phyloP scores from a whole-genome alignment of 2,329 filamentous ascomycete species.

The Pleoardoris graminearum region DNA sequence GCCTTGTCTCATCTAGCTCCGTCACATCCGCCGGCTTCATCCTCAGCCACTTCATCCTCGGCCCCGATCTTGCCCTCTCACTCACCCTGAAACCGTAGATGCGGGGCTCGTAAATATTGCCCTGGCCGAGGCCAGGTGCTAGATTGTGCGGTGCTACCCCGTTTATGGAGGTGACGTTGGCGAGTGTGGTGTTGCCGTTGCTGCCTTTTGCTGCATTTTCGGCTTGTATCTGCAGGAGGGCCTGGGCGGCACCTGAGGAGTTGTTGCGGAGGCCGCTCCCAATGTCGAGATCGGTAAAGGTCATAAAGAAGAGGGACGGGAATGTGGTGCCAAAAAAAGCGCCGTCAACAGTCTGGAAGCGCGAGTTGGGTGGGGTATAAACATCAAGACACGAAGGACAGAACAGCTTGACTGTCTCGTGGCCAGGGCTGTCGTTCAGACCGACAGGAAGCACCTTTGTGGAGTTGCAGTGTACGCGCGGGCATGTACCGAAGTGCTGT shows the following conservation, averaged over 20 bases:
- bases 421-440: conserved; percentile 89
- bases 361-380: conserved; percentile 94
- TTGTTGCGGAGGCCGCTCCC: conserved; percentile 68
- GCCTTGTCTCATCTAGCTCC: conserved; percentile 74
- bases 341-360: conserved; percentile 95
- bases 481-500: conserved; percentile 93
- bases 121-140: conserved; percentile 78
- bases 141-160: conserved; percentile 86
- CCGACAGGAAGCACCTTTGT: conserved; percentile 92
- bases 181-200: conserved; percentile 34
- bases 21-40: conserved; percentile 78
- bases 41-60: conserved; percentile 95
- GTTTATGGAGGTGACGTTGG: conserved; percentile 63
- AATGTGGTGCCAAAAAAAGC: conserved; percentile 99
- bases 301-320: conserved; percentile 95
- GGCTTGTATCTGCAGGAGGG: conserved; percentile 42
- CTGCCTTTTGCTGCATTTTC: conserved; percentile 38
- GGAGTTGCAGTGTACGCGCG: conserved; percentile 89
- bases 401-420: conserved; percentile 98
- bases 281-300: conserved; percentile 93
- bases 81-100: conserved; percentile 97
- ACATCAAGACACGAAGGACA: conserved; percentile 96
- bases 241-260: conserved; percentile 38
- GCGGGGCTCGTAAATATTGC: conserved; percentile 87
- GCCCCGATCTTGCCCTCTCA: conserved; percentile 84